Evolutionary conservation across 768 basidiomycete genomes (phyloP).

Genomic region (Psilocybe tampanensis): DNA sequence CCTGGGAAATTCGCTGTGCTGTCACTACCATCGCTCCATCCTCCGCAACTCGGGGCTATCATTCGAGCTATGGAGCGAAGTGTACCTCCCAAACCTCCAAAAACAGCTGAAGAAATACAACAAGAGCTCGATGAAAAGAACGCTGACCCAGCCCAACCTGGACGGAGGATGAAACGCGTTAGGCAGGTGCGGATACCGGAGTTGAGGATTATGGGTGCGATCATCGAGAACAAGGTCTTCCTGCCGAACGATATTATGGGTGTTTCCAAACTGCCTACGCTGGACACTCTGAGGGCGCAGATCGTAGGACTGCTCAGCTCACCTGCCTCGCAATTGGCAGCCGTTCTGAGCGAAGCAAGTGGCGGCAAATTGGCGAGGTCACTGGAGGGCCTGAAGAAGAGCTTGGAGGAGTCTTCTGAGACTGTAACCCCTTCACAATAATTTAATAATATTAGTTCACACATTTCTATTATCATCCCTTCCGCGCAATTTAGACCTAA

Average conservation of each 20-base stretch:
- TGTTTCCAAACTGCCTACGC: conserved; percentile 73
- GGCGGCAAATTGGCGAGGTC: conserved; percentile 75
- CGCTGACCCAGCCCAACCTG: conserved; percentile 69
- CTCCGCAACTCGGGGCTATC: conserved; percentile 69
- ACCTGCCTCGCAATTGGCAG: conserved; percentile 74
- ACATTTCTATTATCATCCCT: no score
- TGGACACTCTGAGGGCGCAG: conserved; percentile 79
- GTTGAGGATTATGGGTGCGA: conserved; percentile 72
- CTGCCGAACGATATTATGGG: conserved; percentile 57
- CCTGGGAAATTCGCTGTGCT: conserved; percentile 69
- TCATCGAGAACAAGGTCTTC: conserved; percentile 79
- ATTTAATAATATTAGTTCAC: no score
- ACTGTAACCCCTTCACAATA: no score
- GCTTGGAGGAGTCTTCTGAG: conserved; percentile 48
- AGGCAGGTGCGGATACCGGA: conserved; percentile 62
- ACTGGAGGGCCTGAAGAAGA: conserved; percentile 72
- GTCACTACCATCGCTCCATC: conserved; percentile 65
- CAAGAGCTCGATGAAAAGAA: conserved; percentile 54
- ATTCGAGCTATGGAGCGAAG: conserved; percentile 67
- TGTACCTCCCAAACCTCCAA: conserved; percentile 59
- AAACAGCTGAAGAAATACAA: conserved; percentile 52
- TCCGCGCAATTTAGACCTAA: no score
- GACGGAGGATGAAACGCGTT: conserved; percentile 64
- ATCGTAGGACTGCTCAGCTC: conserved; percentile 82
- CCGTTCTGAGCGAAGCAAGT: conserved; percentile 50